These are phyloP conservation scores for Hapsidospora chrysogenum DNA, from an alignment of 495 filamentous ascomycete species.

Conservation along the genomic window DNA sequence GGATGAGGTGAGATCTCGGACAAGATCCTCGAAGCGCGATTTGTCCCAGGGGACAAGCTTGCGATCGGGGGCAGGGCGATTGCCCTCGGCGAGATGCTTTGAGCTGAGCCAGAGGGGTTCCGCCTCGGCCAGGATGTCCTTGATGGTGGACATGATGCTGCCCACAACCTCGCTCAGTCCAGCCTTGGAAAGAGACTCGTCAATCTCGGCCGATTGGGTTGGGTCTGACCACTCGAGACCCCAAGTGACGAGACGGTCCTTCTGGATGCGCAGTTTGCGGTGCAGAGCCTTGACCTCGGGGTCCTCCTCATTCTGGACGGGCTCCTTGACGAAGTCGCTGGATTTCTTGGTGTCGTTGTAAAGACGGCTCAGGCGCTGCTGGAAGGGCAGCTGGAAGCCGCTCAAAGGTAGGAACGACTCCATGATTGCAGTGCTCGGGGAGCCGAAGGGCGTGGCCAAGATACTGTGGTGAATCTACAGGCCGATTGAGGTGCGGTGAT, in stretches of 20 bases:
- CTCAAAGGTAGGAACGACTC: constrained; percentile 28
- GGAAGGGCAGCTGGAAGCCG: constrained; percentile 32
- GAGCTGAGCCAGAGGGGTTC: constrained; percentile 54
- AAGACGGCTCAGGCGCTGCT: constrained; percentile 67
- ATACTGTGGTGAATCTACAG: background rate
- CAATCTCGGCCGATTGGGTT: constrained; percentile 54
- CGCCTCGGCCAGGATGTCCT: constrained; percentile 70
- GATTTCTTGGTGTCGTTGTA: constrained; percentile 88
- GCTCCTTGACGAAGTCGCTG: constrained; percentile 65
- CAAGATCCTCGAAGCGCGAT: constrained; percentile 45
- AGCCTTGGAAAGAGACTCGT: constrained; percentile 67
- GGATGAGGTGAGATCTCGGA: constrained; percentile 62
- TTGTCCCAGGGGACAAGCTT: constrained; percentile 42
- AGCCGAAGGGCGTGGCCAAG: background rate
- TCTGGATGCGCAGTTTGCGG: constrained; percentile 45
- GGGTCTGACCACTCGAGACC: constrained; percentile 79
- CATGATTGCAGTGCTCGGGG: constrained; percentile 15
- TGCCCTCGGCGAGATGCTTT: constrained; percentile 23
- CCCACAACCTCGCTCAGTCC: constrained; percentile 75
- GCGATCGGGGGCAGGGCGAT: constrained; percentile 22
- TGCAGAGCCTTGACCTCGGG: constrained; percentile 38
- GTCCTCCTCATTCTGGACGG: constrained; percentile 39
- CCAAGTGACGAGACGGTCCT: constrained; percentile 70
- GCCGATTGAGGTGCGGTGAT: background rate
- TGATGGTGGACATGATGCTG: constrained; percentile 80